Conservation (phyloP, 495 filamentous ascomycete species). For the Beverwykella pulmonaria region DNA sequence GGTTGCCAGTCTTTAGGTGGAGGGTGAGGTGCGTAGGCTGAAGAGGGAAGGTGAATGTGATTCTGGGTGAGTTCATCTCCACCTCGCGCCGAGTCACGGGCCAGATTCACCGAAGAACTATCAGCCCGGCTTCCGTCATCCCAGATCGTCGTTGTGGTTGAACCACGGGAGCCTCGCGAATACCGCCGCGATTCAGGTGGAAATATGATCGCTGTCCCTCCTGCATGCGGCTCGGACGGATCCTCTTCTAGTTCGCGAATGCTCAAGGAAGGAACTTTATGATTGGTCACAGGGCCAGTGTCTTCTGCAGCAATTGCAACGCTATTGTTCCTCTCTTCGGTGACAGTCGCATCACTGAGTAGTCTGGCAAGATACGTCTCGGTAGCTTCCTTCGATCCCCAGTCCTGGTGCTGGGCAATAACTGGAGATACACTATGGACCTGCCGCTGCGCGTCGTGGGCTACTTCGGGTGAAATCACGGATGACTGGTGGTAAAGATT, state of each 20-base stretch:
- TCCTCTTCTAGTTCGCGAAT: slow-evolving; percentile 24
- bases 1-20: slow-evolving; percentile 41
- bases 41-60: background rate
- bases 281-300: background rate
- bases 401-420: slow-evolving; percentile 37
- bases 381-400: slow-evolving; percentile 42
- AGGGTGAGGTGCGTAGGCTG: slow-evolving; percentile 34
- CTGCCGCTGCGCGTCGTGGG: slow-evolving; percentile 38
- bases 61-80: slow-evolving; percentile 7
- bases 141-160: slow-evolving; percentile 25
- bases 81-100: slow-evolving; percentile 18
- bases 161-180: slow-evolving; percentile 29
- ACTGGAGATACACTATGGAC: slow-evolving; percentile 38
- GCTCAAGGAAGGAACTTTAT: slow-evolving; percentile 15
- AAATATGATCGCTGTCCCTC: slow-evolving; percentile 38
- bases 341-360: slow-evolving; percentile 30
- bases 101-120: slow-evolving; percentile 18
- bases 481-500: slow-evolving; percentile 48
- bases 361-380: slow-evolving; percentile 41
- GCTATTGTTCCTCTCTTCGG: background rate
- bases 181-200: slow-evolving; percentile 33
- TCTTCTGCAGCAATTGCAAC: background rate
- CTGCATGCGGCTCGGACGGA: slow-evolving; percentile 16
- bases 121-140: slow-evolving; percentile 30
- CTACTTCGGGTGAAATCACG: slow-evolving; percentile 40